Evolutionary conservation across 257 asterid species (phyloP).

Genomic region (Solanum boliviense): DNA sequence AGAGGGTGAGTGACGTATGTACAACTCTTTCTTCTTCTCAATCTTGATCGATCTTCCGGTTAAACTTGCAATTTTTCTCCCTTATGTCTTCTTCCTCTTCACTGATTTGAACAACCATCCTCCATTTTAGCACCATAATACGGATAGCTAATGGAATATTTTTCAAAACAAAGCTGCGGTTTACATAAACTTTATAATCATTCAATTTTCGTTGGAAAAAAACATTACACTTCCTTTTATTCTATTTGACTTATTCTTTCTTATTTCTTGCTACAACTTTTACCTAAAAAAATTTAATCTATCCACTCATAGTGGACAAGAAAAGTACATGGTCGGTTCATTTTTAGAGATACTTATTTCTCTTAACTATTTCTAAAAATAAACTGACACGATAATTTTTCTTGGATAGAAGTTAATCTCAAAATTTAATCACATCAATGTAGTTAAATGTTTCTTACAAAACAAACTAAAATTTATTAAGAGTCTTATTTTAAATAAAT

Average conservation of each 20-base stretch:
- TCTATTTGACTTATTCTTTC: neutral
- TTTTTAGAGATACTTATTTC: too few species aligned
- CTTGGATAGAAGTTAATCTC: neutral
- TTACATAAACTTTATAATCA: neutral
- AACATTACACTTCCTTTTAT: neutral
- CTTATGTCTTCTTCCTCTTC: neutral
- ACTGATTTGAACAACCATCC: neutral
- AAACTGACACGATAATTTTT: too few species aligned
- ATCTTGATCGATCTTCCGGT: slow-evolving; percentile 5
- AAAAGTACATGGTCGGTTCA: neutral
- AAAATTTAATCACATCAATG: neutral
- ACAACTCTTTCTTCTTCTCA: slow-evolving; percentile 1
- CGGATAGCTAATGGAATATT: neutral
- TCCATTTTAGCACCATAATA: neutral
- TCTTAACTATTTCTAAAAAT: too few species aligned
- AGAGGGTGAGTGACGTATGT: neutral
- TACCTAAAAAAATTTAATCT: too few species aligned
- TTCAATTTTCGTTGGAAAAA: neutral
- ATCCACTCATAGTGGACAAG: neutral
- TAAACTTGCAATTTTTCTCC: neutral
- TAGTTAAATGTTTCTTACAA: neutral
- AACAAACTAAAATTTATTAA: neutral
- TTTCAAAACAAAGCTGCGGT: too few species aligned
- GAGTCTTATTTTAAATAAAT: neutral
- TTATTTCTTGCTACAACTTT: neutral